Evolutionary conservation across 139 green algal genomes (phyloP).

Genomic region (Tetraselmis chui): DNA sequence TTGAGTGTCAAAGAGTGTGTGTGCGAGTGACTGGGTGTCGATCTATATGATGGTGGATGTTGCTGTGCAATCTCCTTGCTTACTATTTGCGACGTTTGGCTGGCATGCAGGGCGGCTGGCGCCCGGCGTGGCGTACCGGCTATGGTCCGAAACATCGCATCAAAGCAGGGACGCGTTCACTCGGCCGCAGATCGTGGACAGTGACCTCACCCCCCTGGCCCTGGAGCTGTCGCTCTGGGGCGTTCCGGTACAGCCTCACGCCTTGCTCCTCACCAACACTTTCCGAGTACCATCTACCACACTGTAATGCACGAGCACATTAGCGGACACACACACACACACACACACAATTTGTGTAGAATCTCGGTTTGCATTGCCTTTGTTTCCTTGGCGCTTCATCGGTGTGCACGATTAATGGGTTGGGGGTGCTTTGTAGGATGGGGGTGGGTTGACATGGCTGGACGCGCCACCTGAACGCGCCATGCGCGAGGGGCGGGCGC

Average conservation of each 20-base stretch:
- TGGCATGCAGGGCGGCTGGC: conserved; percentile 26
- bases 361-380: too few relatives aligned
- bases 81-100: too few relatives aligned
- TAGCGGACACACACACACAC: too few relatives aligned
- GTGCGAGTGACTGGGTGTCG: too few relatives aligned
- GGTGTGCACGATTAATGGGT: neutral
- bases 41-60: too few relatives aligned
- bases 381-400: neutral
- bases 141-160: conserved; percentile 31
- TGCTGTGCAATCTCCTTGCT: too few relatives aligned
- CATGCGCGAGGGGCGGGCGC: conserved; percentile 22
- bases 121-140: conserved; percentile 42
- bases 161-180: conserved; percentile 17
- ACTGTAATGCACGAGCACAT: too few relatives aligned
- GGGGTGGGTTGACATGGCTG: conserved; percentile 40
- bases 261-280: too few relatives aligned
- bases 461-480: conserved; percentile 33
- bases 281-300: too few relatives aligned
- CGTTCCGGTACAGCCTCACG: neutral
- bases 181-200: conserved; percentile 35
- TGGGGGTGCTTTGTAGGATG: too few relatives aligned
- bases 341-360: too few relatives aligned
- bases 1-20: too few relatives aligned
- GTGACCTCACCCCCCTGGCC: conserved; percentile 44
- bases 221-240: conserved; percentile 48